These are phyloP conservation scores for Cryptococcus sp. DNA, from an alignment of 1,284 basidiomycete species.

Conservation along the genomic window DNA sequence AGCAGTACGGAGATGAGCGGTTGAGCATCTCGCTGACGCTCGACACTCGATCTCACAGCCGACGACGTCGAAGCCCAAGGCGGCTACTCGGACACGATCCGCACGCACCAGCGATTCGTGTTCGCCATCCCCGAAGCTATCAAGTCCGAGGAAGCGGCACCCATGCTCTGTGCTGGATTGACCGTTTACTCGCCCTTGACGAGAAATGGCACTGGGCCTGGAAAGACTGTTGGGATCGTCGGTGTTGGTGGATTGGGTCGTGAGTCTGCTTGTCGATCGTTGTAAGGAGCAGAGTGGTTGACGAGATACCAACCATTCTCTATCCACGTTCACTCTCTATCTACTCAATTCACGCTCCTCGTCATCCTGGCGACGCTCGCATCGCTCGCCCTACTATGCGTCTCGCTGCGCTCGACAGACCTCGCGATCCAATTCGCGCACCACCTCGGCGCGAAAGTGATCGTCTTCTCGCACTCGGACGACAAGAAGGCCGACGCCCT, in stretches of 20 bases:
- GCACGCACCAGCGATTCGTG: conserved; percentile 68
- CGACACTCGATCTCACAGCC: conserved; percentile 49
- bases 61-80: conserved; percentile 59
- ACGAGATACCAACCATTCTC: too few relatives aligned
- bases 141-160: conserved; percentile 59
- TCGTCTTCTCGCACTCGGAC: conserved; percentile 66
- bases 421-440: conserved; percentile 63
- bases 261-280: conserved; percentile 39
- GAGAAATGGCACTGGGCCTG: conserved; percentile 64
- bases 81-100: conserved; percentile 68
- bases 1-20: too few relatives aligned
- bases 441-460: conserved; percentile 65
- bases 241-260: conserved; percentile 64
- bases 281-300: background rate
- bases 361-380: too few relatives aligned
- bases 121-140: conserved; percentile 68
- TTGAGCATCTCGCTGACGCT: background rate
- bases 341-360: too few relatives aligned
- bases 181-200: conserved; percentile 68
- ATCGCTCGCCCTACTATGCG: background rate
- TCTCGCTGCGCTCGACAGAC: conserved; percentile 32
- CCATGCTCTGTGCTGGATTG: conserved; percentile 65
- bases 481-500: conserved; percentile 66
- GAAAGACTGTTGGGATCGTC: conserved; percentile 68
- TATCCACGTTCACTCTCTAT: too few relatives aligned